Conservation (phyloP, 306 rosid genomes). For the Phaseolus lunatus region DNA sequence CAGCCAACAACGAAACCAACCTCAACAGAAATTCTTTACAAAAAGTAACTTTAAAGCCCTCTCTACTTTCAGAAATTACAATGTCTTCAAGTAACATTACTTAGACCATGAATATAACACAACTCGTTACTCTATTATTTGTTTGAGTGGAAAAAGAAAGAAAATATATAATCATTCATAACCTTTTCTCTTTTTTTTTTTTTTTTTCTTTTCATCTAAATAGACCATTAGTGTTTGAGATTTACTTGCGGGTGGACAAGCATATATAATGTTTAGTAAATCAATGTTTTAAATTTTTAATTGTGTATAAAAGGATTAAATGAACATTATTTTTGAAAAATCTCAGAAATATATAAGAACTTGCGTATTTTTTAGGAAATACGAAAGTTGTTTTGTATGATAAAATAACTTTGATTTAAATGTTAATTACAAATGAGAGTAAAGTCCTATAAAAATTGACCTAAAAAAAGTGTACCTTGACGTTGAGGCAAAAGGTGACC, state of each 20-base stretch:
- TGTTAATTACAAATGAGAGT: constrained; percentile 3
- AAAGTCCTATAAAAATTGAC: constrained; percentile 22
- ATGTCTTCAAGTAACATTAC: constrained; percentile 11
- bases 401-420: background rate
- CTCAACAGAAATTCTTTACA: constrained; percentile 43
- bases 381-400: too few relatives aligned
- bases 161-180: too few relatives aligned
- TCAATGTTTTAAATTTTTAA: background rate
- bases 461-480: constrained; percentile 14
- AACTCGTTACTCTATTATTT: constrained; percentile 16
- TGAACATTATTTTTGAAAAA: too few relatives aligned
- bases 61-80: constrained; percentile 15
- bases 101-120: constrained; percentile 27
- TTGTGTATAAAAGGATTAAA: background rate
- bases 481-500: constrained; percentile 37
- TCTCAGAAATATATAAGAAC: too few relatives aligned
- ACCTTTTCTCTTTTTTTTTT: background rate
- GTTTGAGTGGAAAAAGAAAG: background rate
- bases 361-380: too few relatives aligned
- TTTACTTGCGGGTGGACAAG: too few relatives aligned
- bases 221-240: background rate
- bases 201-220: background rate
- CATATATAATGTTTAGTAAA: background rate
- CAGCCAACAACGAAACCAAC: constrained; percentile 33
- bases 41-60: constrained; percentile 50